Evolutionary conservation across 805 yeast species (phyloP).

Genomic region (Starmerella davenportii): DNA sequence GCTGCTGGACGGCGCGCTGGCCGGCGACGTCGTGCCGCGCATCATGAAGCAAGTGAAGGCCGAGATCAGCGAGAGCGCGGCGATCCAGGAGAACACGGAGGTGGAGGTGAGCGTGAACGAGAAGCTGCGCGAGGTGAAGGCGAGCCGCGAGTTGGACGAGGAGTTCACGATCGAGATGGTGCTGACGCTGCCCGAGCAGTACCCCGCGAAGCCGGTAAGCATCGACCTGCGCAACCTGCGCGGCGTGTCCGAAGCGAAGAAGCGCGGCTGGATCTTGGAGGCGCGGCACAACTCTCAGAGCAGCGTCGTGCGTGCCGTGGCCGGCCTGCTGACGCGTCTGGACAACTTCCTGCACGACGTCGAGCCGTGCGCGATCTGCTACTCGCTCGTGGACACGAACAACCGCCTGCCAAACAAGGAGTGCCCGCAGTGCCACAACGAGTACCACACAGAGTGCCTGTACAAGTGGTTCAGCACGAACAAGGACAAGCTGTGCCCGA

Average conservation of each 20-base stretch:
- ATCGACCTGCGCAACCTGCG: constrained; percentile 63
- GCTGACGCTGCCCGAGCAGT: constrained; percentile 52
- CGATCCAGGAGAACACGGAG: constrained; percentile 2
- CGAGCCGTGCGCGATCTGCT: constrained; percentile 95
- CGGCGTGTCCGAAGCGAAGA: constrained; percentile 79
- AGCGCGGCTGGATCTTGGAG: constrained; percentile 90
- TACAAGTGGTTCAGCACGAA: constrained; percentile 96
- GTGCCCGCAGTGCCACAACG: constrained; percentile 81
- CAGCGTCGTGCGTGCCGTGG: constrained; percentile 40
- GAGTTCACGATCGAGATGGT: constrained; percentile 27
- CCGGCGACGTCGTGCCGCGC: constrained; percentile 8
- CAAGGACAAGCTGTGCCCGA: constrained; percentile 81
- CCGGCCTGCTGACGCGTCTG: constrained; percentile 47
- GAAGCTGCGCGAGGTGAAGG: constrained; percentile 14
- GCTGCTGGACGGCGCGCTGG: constrained; percentile 7
- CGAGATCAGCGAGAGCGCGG: not conserved
- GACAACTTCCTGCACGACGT: constrained; percentile 76
- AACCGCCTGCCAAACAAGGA: constrained; percentile 75
- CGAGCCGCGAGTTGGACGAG: constrained; percentile 15
- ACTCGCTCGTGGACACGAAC: constrained; percentile 77
- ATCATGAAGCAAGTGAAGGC: constrained; percentile 8
- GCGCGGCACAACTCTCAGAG: constrained; percentile 58
- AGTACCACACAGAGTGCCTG: constrained; percentile 87
- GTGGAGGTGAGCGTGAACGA: constrained; percentile 9
- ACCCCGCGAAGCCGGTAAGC: constrained; percentile 46